Percentiles rank a stretch among this genome's conserved stretches.
Conservation (phyloP, 2,329 filamentous ascomycete species). For the Thermomyces lanuginosus region DNA sequence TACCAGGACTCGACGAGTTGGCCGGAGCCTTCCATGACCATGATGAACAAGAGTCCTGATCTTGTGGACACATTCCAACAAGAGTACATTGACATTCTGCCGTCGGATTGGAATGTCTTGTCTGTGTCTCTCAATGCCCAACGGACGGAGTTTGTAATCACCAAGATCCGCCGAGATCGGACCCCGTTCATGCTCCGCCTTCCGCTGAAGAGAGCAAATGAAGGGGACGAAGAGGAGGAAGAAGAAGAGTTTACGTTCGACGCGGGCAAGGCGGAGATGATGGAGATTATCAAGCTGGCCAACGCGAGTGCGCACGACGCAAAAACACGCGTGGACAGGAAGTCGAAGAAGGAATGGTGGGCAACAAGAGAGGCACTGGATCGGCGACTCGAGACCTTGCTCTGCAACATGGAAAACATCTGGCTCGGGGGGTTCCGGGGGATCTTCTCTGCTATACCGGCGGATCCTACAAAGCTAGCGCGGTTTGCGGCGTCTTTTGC, state of each 20-base stretch:
- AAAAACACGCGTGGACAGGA: conserved; percentile 55
- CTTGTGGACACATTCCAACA: conserved; percentile 53
- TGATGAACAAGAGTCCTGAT: conserved; percentile 9
- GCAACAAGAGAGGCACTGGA: conserved; percentile 68
- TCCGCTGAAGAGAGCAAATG: conserved; percentile 60
- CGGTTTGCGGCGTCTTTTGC: conserved; percentile 67
- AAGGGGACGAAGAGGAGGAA: conserved; percentile 60
- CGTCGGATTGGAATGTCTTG: conserved; percentile 65
- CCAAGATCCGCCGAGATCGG: conserved; percentile 59
- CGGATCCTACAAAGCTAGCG: conserved; percentile 47
- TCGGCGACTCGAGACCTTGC: conserved; percentile 54
- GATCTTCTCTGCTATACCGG: conserved; percentile 64
- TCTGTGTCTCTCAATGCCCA: conserved; percentile 73
- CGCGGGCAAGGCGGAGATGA: conserved; percentile 60
- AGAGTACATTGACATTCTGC: conserved; percentile 74
- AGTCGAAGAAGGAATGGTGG: conserved; percentile 78
- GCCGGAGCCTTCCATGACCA: conserved; percentile 23
- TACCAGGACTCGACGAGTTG: conserved; percentile 33
- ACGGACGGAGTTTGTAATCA: conserved; percentile 70
- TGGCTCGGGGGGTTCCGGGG: conserved; percentile 94
- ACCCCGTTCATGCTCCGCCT: conserved; percentile 75
- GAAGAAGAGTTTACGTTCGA: conserved; percentile 66
- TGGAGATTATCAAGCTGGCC: conserved; percentile 64
- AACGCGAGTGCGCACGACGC: conserved; percentile 68
- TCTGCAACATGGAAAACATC: conserved; percentile 74